Percentiles rank a stretch among this genome's conserved stretches.
Conservation (phyloP, 2,329 filamentous ascomycete species). For the Juglanconis oblonga region DNA sequence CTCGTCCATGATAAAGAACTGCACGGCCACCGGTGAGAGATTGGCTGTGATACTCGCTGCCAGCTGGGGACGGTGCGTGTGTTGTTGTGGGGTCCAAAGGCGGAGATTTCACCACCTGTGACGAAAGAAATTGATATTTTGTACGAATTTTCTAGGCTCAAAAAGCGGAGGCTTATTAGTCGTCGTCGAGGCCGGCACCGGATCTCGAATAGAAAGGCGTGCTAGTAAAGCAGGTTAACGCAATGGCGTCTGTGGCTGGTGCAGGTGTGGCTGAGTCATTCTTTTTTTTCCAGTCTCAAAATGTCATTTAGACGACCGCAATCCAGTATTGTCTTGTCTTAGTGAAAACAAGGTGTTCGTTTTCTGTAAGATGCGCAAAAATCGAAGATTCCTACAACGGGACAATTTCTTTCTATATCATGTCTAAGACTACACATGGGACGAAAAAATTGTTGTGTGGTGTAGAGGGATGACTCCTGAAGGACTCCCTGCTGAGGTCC, state of each 20-base stretch:
- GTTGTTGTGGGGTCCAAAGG: not conserved
- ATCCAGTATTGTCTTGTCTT: no score
- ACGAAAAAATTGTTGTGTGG: no score
- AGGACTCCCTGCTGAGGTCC: no score
- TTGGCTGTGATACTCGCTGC: not conserved
- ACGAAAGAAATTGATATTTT: not conserved
- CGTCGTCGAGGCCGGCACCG: not conserved
- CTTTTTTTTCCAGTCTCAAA: no score
- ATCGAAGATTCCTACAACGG: no score
- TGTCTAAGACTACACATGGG: no score
- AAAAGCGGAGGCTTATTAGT: not conserved
- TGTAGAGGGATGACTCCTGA: no score
- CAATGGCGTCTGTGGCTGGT: not conserved
- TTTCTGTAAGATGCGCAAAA: no score
- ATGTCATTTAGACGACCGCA: no score
- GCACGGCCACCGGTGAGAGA: not conserved
- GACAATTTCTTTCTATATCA: no score
- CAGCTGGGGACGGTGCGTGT: not conserved
- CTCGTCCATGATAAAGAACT: slow-evolving; percentile 30
- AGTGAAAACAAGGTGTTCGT: no score
- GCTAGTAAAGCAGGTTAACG: not conserved
- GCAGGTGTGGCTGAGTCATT: not conserved
- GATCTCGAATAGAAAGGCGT: not conserved
- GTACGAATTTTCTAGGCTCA: no score
- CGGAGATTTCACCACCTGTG: not conserved